Evolutionary conservation across 2,329 filamentous ascomycete genomes (phyloP).

Genomic region (Plenodomus lindquistii): DNA sequence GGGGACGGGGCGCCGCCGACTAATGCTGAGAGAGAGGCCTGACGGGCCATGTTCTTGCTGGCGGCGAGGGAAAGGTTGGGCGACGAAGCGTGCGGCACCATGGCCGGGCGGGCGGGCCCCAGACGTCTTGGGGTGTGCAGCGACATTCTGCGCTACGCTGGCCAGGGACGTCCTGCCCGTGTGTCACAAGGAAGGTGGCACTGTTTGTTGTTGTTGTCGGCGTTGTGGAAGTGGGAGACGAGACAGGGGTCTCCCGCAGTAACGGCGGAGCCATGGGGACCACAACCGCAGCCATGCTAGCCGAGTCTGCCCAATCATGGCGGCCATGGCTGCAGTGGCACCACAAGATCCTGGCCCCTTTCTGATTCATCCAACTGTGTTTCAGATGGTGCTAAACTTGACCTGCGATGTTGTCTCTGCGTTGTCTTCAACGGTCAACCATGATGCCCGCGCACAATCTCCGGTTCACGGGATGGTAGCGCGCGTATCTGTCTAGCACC

Average conservation of each 20-base stretch:
- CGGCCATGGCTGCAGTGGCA: neutral
- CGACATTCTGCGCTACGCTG: conserved; percentile 19
- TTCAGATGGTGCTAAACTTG: neutral
- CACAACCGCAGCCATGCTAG: neutral
- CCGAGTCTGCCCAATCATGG: neutral
- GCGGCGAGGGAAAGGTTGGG: conserved; percentile 48
- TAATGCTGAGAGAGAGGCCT: conserved; percentile 72
- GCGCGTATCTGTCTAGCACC: too few relatives aligned
- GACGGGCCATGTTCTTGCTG: conserved; percentile 62
- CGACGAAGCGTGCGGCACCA: conserved; percentile 47
- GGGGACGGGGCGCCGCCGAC: conserved; percentile 54
- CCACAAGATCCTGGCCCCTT: neutral
- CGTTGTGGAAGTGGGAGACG: neutral
- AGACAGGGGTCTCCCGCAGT: neutral
- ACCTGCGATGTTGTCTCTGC: neutral
- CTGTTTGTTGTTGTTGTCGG: conserved; percentile 14
- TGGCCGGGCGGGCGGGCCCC: conserved; percentile 45
- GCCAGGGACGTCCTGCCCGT: conserved; percentile 15
- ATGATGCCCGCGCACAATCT: neutral
- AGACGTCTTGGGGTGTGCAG: conserved; percentile 47
- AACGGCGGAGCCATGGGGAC: neutral
- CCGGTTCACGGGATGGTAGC: neutral
- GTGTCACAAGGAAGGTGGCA: conserved; percentile 12
- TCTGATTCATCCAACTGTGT: neutral
- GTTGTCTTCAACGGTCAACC: neutral